Evolutionary conservation across 2,329 filamentous ascomycete species (phyloP), one percentile per base, ranked within the genome.

Genomic region (Pseudogymnoascus sp.): DNA sequence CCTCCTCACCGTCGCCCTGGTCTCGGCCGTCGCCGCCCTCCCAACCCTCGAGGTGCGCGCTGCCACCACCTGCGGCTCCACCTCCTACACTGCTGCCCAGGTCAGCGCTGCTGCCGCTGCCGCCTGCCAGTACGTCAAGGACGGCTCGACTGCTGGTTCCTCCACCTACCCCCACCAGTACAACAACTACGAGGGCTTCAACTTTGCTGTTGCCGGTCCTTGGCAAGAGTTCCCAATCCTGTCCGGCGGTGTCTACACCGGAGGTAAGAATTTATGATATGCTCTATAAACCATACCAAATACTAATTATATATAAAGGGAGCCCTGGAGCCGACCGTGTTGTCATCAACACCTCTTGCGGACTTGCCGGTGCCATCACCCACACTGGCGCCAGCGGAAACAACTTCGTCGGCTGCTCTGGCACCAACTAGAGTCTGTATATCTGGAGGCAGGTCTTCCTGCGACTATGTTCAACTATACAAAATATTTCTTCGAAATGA

Each of bases 381-480:
- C 87, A 90, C 69, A 87, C 84, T 20, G 87, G 87, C 28, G 86
- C 87, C 15, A 82, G 79, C 58, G 84, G 84, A 6, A 85, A 89
- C 71, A 77, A 81, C 73, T 90, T 90, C 73, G 84, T 89, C 61
- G 80, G 77, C n/a, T 89, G 86, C 72, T 53, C 47, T 4, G 47
- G 63, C 68, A 37, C 35, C 11, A 37, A 59, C 57, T 41, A 38
- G 20, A 25, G 22, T 12, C n/a, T 38, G n/a, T 12, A 41, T 22
- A 41, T 37, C 9, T 25, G 18, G 57, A 53, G 33, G 47, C 47
- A 33, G 47, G 47, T 53, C 47, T 33, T 53, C 47, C 9, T 33
- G 11, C 28, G 15, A n/a, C 47, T 8, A 28, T 35, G 28, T 53
- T 53, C 47, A 53, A 53, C 14, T 53, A 53, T 35, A 53, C 20